Conservation (phyloP, 768 basidiomycete genomes). For the Termitomyces sp. region DNA sequence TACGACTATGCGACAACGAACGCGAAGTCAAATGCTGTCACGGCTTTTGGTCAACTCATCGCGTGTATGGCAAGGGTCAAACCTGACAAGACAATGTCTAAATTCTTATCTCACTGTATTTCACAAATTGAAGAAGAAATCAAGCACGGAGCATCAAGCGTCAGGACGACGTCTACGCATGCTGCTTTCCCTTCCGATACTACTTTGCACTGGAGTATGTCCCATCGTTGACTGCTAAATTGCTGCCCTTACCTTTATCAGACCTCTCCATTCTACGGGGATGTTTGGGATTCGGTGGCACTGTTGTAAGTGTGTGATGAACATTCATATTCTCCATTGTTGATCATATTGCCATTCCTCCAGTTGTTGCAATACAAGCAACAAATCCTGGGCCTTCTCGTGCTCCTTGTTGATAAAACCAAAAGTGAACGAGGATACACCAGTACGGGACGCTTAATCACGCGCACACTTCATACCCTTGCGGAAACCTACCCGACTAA, state of each 20-base stretch:
- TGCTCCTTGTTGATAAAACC: slow-evolving; percentile 67
- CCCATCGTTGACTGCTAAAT: not conserved
- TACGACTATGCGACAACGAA: slow-evolving; percentile 87
- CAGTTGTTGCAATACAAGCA: slow-evolving; percentile 68
- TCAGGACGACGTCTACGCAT: slow-evolving; percentile 73
- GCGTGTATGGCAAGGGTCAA: slow-evolving; percentile 76
- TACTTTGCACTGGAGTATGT: slow-evolving; percentile 88
- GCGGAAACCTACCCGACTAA: slow-evolving; percentile 74
- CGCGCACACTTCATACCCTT: slow-evolving; percentile 68
- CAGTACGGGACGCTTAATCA: slow-evolving; percentile 71
- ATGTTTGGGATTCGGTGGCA: slow-evolving; percentile 70
- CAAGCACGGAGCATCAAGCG: slow-evolving; percentile 84
- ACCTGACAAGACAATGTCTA: slow-evolving; percentile 69
- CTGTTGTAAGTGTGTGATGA: slow-evolving; percentile 37
- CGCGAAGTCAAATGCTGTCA: slow-evolving; percentile 85
- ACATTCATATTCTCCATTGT: not conserved
- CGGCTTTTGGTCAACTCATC: slow-evolving; percentile 84
- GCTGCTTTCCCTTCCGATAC: slow-evolving; percentile 77
- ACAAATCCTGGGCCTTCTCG: slow-evolving; percentile 56
- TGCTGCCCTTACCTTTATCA: slow-evolving; percentile 18
- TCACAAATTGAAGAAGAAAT: slow-evolving; percentile 79
- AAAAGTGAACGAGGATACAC: slow-evolving; percentile 88
- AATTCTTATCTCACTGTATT: slow-evolving; percentile 75
- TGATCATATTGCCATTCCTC: not conserved
- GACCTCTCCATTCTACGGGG: slow-evolving; percentile 81